These are phyloP conservation scores for Xylaria digitata DNA, from an alignment of 2,329 filamentous ascomycete genomes.

Conservation along the genomic window DNA sequence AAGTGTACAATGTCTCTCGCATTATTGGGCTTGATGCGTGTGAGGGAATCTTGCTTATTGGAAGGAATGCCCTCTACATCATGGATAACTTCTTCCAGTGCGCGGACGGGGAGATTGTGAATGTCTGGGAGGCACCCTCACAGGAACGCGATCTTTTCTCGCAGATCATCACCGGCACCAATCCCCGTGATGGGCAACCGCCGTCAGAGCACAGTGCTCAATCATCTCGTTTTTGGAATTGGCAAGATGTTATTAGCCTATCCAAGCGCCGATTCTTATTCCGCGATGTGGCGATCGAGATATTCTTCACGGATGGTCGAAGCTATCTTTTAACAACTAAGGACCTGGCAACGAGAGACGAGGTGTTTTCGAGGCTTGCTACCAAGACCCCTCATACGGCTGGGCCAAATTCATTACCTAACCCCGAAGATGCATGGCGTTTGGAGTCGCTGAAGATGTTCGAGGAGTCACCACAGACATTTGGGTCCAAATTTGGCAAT, in stretches of 20 bases:
- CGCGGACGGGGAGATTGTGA: constrained; percentile 94
- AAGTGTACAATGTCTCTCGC: constrained; percentile 93
- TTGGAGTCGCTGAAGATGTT: constrained; percentile 82
- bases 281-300: constrained; percentile 93
- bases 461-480: constrained; percentile 68
- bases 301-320: constrained; percentile 96
- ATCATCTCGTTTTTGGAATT: constrained; percentile 90
- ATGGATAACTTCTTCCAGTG: constrained; percentile 97
- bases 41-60: constrained; percentile 92
- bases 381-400: constrained; percentile 83
- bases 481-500: constrained; percentile 90
- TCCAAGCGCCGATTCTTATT: constrained; percentile 96
- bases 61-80: constrained; percentile 91
- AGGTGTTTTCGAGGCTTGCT: constrained; percentile 80
- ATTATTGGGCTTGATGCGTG: constrained; percentile 93
- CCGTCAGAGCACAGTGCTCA: constrained; percentile 73
- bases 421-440: constrained; percentile 91
- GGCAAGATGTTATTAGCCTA: constrained; percentile 93
- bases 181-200: constrained; percentile 69
- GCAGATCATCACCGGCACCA: constrained; percentile 85
- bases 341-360: constrained; percentile 78
- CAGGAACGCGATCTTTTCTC: constrained; percentile 97
- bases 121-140: constrained; percentile 90
- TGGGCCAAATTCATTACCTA: constrained; percentile 74
- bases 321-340: constrained; percentile 93